Percentiles rank a stretch among this genome's conserved stretches.
These are phyloP conservation scores for Huntiella bhutanensis DNA, from an alignment of 2,329 filamentous ascomycete species.

Conservation along the genomic window DNA sequence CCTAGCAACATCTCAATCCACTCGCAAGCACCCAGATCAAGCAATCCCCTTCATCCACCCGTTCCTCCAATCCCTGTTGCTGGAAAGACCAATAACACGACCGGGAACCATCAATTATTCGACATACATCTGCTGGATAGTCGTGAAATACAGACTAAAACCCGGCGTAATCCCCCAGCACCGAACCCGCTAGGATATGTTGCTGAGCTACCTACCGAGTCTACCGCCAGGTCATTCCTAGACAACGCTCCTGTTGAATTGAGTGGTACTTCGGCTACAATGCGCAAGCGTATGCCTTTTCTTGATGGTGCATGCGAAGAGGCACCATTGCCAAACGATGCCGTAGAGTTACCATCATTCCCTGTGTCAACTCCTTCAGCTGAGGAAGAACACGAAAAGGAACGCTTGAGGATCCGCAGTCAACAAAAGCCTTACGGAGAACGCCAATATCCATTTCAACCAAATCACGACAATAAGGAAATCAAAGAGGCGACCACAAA, in stretches of 20 bases:
- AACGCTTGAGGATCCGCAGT: background rate
- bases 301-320: too few species aligned
- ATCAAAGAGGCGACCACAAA: background rate
- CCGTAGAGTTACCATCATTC: constrained; percentile 23
- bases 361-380: background rate
- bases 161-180: constrained; percentile 7
- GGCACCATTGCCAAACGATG: constrained; percentile 9
- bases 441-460: constrained; percentile 12
- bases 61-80: too few species aligned
- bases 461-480: background rate
- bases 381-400: constrained; percentile 1
- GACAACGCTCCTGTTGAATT: constrained; percentile 30
- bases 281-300: too few species aligned
- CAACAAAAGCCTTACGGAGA: constrained; percentile 5
- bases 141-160: constrained; percentile 17
- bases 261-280: constrained; percentile 17
- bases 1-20: too few species aligned
- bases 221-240: constrained; percentile 22
- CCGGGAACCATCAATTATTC: background rate
- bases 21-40: too few species aligned
- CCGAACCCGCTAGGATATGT: constrained; percentile 26
- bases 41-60: too few species aligned
- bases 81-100: background rate
- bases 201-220: constrained; percentile 28
- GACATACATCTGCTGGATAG: constrained; percentile 20